phyloP scores from a whole-genome alignment of 257 asterid genomes.

The Paulownia fortunei region DNA sequence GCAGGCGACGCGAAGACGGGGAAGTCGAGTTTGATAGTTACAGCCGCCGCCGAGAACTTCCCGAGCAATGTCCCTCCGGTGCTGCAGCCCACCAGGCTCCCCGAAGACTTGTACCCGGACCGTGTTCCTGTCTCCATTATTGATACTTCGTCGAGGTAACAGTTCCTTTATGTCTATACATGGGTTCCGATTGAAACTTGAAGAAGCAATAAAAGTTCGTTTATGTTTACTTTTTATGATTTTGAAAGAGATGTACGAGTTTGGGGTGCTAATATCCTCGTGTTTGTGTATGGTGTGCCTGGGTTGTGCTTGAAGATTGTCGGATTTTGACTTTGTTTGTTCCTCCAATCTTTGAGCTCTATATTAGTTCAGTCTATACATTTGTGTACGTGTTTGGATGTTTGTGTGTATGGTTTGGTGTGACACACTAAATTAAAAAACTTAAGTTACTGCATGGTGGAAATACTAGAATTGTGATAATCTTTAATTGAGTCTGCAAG shows the following conservation, averaged over 20 bases:
- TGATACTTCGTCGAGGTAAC: conserved; percentile 75
- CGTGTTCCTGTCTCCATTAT: conserved; percentile 73
- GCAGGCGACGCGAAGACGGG: conserved; percentile 80
- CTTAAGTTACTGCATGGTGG: not conserved
- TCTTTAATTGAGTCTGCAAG: not conserved
- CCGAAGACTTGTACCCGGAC: conserved; percentile 73
- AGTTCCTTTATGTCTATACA: not conserved
- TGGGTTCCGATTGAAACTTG: not conserved
- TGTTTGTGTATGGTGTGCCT: not conserved
- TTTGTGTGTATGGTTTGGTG: not conserved
- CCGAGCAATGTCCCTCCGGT: conserved; percentile 60
- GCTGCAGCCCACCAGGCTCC: conserved; percentile 74
- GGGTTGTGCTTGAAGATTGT: not conserved
- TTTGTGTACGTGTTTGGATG: not conserved
- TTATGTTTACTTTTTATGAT: not conserved
- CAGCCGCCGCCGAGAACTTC: conserved; percentile 66
- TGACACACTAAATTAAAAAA: conserved; percentile 4
- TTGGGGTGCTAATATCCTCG: not conserved
- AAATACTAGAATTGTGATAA: not conserved
- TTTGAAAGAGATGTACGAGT: conserved; percentile 14
- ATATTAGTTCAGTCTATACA: not conserved
- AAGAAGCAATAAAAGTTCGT: not conserved
- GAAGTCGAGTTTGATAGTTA: conserved; percentile 66
- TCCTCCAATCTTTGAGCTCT: not conserved
- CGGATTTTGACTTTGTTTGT: not conserved